A percentile compares a stretch with the other conserved stretches of the same genome.
These are phyloP conservation scores for Yamadazyma friedrichii DNA, from an alignment of 1,139 yeast species.

Conservation along the genomic window DNA sequence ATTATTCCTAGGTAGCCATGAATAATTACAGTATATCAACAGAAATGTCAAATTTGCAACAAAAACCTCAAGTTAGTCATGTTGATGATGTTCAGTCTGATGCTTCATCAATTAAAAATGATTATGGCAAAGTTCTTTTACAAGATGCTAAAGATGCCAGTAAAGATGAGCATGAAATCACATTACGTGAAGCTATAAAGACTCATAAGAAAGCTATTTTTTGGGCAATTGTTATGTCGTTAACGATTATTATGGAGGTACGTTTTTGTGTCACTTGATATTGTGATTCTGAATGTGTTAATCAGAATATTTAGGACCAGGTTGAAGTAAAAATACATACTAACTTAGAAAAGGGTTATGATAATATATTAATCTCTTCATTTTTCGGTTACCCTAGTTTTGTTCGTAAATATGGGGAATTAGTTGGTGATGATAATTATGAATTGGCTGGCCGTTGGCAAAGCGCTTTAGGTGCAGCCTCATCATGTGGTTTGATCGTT, in stretches of 20 bases:
- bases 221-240: conserved; percentile 20
- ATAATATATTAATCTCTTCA: conserved; percentile 19
- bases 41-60: background rate
- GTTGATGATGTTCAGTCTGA: conserved; percentile 6
- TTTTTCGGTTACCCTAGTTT: conserved; percentile 23
- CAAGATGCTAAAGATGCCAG: conserved; percentile 18
- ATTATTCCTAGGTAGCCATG: no score
- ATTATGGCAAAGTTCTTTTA: conserved; percentile 8
- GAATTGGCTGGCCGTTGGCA: conserved; percentile 22
- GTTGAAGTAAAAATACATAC: background rate
- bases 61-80: background rate
- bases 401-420: conserved; percentile 18
- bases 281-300: no score
- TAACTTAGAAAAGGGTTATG: conserved; percentile 18
- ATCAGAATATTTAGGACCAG: no score
- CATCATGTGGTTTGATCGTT: conserved; percentile 18
- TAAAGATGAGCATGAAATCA: conserved; percentile 16
- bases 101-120: conserved; percentile 5
- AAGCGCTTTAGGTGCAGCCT: conserved; percentile 18
- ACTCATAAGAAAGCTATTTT: conserved; percentile 18
- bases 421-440: conserved; percentile 17
- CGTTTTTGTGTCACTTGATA: no score
- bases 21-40: background rate
- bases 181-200: conserved; percentile 15
- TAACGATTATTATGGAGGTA: conserved; percentile 22